A percentile compares a stretch with the other conserved stretches of the same genome.
Evolutionary conservation across 495 filamentous ascomycete genomes (phyloP).

Genomic region (Lophiotrema nucula): DNA sequence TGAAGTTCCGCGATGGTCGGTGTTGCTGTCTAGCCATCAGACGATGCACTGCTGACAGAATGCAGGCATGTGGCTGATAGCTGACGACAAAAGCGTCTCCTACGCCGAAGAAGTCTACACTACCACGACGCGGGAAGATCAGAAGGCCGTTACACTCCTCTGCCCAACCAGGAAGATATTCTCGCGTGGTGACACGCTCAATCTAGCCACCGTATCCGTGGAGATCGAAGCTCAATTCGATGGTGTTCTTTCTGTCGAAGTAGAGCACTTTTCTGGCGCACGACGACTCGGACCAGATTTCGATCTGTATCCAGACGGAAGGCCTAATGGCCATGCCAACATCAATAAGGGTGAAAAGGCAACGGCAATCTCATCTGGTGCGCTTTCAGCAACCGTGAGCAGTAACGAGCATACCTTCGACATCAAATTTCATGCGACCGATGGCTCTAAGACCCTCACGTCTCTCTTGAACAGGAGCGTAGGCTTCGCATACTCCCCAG

Average conservation of each 20-base stretch:
- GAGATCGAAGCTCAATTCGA: slow-evolving; percentile 33
- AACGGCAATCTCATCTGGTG: slow-evolving; percentile 57
- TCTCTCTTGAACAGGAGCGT: slow-evolving; percentile 30
- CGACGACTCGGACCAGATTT: slow-evolving; percentile 62
- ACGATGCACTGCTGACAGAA: neutral
- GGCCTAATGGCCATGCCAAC: slow-evolving; percentile 47
- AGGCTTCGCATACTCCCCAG: slow-evolving; percentile 28
- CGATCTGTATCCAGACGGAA: slow-evolving; percentile 55
- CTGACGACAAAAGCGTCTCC: slow-evolving; percentile 23
- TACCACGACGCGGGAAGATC: slow-evolving; percentile 12
- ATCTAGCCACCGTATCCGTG: slow-evolving; percentile 32
- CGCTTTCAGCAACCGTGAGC: slow-evolving; percentile 42
- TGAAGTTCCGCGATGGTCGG: slow-evolving; percentile 38
- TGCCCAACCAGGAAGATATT: slow-evolving; percentile 31
- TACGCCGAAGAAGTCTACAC: slow-evolving; percentile 36
- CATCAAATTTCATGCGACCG: slow-evolving; percentile 28
- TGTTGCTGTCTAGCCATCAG: neutral
- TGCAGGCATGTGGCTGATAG: slow-evolving; percentile 35
- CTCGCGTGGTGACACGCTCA: slow-evolving; percentile 37
- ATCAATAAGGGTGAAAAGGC: slow-evolving; percentile 51
- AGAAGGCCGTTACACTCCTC: slow-evolving; percentile 24
- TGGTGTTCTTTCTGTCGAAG: slow-evolving; percentile 35
- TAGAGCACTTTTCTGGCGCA: slow-evolving; percentile 62
- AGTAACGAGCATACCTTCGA: slow-evolving; percentile 25
- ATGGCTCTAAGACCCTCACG: slow-evolving; percentile 24